Evolutionary conservation across 1,284 basidiomycete species (phyloP), one percentile per base, ranked within the genome.

Genomic region (Coniferiporia sulphurascens): DNA sequence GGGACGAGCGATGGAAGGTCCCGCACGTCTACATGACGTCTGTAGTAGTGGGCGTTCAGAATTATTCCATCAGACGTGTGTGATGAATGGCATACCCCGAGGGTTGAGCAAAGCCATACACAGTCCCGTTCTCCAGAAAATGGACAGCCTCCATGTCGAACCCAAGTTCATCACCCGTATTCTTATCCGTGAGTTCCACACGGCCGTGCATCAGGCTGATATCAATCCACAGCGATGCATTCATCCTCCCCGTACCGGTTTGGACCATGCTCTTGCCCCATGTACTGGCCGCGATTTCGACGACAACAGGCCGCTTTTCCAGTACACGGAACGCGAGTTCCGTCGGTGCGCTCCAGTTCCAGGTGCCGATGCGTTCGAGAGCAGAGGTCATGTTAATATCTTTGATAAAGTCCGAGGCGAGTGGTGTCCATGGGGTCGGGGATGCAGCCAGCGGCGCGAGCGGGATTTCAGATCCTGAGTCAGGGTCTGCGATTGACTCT

Each of bases 131-230:
- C 8, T 81, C 74, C 8, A 88, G 65, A 67, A 91, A 85, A 72
- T 94, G 92, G 12, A 95, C 77, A 2, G 90, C 93, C 67, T 88
- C 85, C 63, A 91, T 83, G 60, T 90, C 85, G 2, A 91, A 72
- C 36, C 80, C 76, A 43, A 90, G 69, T 56, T 87, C 85, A 38
- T 84, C 82, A 0, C 74, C 71, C 6, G 71, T 78, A 15, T 71
- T 69, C 4, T 74, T 68, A 64, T 86, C 81, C 5, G 77, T 77
- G 13, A 91, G 67, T 62, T 91, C 89, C 17, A 91, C 76, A 62
- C 82, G 83, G 27, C 89, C 88, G 72, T 86, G 87, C 53, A 89
- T 74, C 45, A 87, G 70, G 1, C 81, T 79, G 49, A 87, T 76
- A 21, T 78, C 73, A 63, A 72, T 72, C 22, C 75, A 71, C 10